Percentiles rank a stretch among this genome's conserved stretches.
These are phyloP conservation scores for Tylopilus felleus DNA, from an alignment of 768 basidiomycete genomes.

Conservation along the genomic window DNA sequence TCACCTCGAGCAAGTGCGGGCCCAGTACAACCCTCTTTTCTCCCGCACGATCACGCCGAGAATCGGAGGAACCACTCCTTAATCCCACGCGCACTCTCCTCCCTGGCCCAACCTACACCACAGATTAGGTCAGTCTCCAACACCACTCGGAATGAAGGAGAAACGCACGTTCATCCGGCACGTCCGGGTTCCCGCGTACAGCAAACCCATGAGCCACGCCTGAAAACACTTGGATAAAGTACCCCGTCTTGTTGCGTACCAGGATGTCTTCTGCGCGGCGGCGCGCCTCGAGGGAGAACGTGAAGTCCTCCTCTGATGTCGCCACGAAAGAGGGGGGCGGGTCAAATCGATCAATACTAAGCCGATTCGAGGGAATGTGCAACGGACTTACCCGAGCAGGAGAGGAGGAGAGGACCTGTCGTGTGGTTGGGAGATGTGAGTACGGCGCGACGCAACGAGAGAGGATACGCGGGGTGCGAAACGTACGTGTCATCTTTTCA, in stretches of 20 bases:
- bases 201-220: constrained; percentile 32
- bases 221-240: constrained; percentile 56
- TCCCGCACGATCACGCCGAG: not conserved
- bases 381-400: constrained; percentile 19
- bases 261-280: constrained; percentile 55
- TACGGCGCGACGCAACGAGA: not conserved
- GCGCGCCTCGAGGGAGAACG: constrained; percentile 48
- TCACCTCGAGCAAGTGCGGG: too few relatives aligned
- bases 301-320: constrained; percentile 50
- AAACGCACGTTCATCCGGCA: constrained; percentile 20
- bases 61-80: constrained; percentile 49
- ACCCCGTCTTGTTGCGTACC: constrained; percentile 43
- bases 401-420: constrained; percentile 20
- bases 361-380: too few relatives aligned
- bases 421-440: not conserved
- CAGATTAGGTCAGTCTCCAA: too few relatives aligned
- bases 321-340: too few relatives aligned
- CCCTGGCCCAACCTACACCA: constrained; percentile 52
- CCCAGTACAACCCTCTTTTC: too few relatives aligned
- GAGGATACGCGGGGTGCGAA: not conserved
- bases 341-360: too few relatives aligned
- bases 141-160: too few relatives aligned
- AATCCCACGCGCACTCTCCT: constrained; percentile 49
- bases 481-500: constrained; percentile 42
- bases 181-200: constrained; percentile 12